These are phyloP conservation scores for Saprolegnia parasitica DNA, from an alignment of 352 stramenopile genomes.

Conservation along the genomic window DNA sequence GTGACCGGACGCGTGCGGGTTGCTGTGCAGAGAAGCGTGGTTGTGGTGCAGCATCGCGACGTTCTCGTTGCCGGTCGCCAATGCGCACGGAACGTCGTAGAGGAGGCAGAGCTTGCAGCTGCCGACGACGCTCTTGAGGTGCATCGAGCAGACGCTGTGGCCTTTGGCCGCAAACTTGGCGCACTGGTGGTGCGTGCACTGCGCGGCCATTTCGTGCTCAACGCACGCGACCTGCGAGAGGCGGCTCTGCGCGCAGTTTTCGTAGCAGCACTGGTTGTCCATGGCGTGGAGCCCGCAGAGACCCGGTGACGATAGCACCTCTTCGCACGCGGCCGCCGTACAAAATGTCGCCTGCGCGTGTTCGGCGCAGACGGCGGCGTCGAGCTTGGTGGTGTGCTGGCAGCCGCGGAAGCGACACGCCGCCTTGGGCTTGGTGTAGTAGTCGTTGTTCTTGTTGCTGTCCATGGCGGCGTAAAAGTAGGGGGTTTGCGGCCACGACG, in stretches of 20 bases:
- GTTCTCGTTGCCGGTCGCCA: neutral
- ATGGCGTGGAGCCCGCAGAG: conserved; percentile 60
- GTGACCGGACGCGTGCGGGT: neutral
- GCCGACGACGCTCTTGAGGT: conserved; percentile 42
- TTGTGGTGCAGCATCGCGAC: neutral
- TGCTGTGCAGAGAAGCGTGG: neutral
- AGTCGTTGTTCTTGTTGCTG: conserved; percentile 1
- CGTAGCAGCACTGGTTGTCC: conserved; percentile 49
- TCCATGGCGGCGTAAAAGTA: neutral
- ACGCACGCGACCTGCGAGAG: conserved; percentile 40
- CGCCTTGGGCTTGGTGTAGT: conserved; percentile 1
- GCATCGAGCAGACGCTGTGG: conserved; percentile 39
- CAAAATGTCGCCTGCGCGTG: conserved; percentile 56
- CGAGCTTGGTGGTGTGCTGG: neutral
- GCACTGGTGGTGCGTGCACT: conserved; percentile 55
- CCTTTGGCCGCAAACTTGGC: conserved; percentile 50
- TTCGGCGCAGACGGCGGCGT: conserved; percentile 38
- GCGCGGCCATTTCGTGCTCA: conserved; percentile 40
- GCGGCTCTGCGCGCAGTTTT: conserved; percentile 45
- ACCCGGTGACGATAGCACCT: conserved; percentile 44
- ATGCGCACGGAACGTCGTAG: conserved; percentile 43
- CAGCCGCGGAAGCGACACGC: conserved; percentile 10
- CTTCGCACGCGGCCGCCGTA: conserved; percentile 55
- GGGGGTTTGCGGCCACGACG: neutral
- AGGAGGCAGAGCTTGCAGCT: conserved; percentile 22